Conservation (phyloP, 129 eudicot genomes). For the Flaveria linearis region DNA sequence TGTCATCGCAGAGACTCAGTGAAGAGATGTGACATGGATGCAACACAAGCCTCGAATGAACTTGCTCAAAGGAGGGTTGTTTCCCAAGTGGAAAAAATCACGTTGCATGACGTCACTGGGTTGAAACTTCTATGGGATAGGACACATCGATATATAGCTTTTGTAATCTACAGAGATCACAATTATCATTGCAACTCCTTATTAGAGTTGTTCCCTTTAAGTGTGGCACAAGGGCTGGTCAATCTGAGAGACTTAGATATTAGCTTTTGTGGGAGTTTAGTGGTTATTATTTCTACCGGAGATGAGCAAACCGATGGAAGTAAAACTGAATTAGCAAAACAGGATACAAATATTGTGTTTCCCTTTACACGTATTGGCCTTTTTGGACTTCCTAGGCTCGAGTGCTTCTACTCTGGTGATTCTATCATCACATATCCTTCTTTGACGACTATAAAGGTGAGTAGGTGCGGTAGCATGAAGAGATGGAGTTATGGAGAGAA, state of each 20-base stretch:
- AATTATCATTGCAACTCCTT: neutral
- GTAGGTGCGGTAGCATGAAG: too few relatives aligned
- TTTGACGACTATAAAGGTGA: too few relatives aligned
- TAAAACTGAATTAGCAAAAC: too few relatives aligned
- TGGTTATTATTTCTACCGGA: neutral
- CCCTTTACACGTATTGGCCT: too few relatives aligned
- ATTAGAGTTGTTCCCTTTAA: neutral
- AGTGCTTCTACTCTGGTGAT: constrained; percentile 1
- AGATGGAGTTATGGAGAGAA: too few relatives aligned
- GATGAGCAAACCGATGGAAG: neutral
- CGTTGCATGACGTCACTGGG: accelerated
- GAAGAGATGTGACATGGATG: neutral
- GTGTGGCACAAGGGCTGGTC: constrained; percentile 15
- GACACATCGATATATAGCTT: too few relatives aligned
- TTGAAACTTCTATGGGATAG: constrained; percentile 6
- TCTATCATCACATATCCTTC: too few relatives aligned
- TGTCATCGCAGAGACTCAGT: neutral
- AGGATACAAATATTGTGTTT: too few relatives aligned
- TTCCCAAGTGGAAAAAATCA: neutral
- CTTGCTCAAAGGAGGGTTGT: neutral
- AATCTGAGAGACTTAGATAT: neutral
- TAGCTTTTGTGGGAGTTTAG: neutral
- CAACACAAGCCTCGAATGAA: neutral
- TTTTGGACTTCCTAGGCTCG: neutral
- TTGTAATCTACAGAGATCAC: neutral